Percentiles rank a stretch among this genome's conserved stretches.
Evolutionary conservation across 352 stramenopile genomes (phyloP).

Genomic region (Pythium phragmiticola): DNA sequence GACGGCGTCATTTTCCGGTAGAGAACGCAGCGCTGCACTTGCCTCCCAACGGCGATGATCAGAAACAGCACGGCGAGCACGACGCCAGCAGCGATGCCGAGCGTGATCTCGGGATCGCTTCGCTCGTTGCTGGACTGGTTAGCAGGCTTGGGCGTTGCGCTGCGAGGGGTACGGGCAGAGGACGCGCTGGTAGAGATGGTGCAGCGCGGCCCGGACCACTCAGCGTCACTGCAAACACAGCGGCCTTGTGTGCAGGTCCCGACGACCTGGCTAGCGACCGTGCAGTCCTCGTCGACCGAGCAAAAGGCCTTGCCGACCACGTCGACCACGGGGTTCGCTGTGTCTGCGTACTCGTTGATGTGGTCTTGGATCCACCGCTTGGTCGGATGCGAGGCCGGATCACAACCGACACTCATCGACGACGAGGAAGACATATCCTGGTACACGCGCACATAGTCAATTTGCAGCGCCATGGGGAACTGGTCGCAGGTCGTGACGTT

Average conservation of each 20-base stretch:
- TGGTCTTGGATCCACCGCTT: constrained; percentile 72
- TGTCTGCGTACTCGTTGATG: constrained; percentile 68
- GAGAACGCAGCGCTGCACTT: constrained; percentile 16
- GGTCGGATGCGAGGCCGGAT: constrained; percentile 62
- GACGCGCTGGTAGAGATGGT: constrained; percentile 4
- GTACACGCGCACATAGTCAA: constrained; percentile 78
- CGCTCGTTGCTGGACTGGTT: neutral
- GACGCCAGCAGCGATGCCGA: constrained; percentile 5
- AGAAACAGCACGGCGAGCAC: constrained; percentile 14
- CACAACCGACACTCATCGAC: constrained; percentile 43
- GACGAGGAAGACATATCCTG: constrained; percentile 40
- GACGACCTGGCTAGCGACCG: constrained; percentile 17
- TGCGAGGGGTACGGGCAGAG: neutral
- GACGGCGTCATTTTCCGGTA: constrained; percentile 10
- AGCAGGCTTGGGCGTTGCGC: neutral
- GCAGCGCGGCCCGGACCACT: constrained; percentile 12
- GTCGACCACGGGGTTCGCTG: constrained; percentile 45
- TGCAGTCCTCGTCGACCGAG: constrained; percentile 52
- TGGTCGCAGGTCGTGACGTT: constrained; percentile 59
- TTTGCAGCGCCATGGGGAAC: constrained; percentile 61
- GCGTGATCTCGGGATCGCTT: constrained; percentile 13
- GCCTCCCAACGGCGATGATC: constrained; percentile 15
- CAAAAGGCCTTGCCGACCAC: constrained; percentile 67
- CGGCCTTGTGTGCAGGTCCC: constrained; percentile 11
- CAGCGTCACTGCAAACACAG: constrained; percentile 4